Evolutionary conservation across 495 filamentous ascomycete species (phyloP).

Genomic region (Chaetomium tenue): DNA sequence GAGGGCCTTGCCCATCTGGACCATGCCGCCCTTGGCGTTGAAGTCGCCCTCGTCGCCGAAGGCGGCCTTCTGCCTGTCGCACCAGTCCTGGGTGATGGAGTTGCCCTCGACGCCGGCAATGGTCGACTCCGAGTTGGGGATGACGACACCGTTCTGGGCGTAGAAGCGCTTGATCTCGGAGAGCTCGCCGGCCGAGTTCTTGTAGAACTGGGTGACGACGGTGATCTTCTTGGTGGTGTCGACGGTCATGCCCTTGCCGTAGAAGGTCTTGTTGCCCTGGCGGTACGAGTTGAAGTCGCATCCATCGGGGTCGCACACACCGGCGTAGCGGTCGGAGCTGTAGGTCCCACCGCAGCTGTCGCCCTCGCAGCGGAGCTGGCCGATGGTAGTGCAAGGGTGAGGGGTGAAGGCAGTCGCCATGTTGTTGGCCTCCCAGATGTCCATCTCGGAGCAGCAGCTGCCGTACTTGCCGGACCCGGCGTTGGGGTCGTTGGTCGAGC

Average conservation of each 20-base stretch:
- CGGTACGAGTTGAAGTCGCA: conserved; percentile 80
- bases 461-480: conserved; percentile 59
- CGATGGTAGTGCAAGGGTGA: conserved; percentile 61
- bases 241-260: conserved; percentile 58
- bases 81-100: conserved; percentile 62
- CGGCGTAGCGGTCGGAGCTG: conserved; percentile 50
- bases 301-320: conserved; percentile 67
- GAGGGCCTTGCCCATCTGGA: conserved; percentile 56
- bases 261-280: conserved; percentile 62
- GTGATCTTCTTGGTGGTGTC: conserved; percentile 67
- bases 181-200: conserved; percentile 49
- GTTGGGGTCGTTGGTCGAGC: conserved; percentile 59
- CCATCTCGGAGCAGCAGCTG: conserved; percentile 72
- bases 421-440: conserved; percentile 73
- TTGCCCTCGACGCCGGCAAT: conserved; percentile 52
- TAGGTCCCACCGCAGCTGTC: conserved; percentile 52
- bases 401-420: conserved; percentile 62
- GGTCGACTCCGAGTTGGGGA: conserved; percentile 56
- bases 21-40: conserved; percentile 58
- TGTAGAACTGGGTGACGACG: conserved; percentile 70
- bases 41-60: conserved; percentile 64
- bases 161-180: conserved; percentile 69
- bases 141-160: conserved; percentile 64
- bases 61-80: conserved; percentile 56
- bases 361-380: conserved; percentile 56